Conservation (phyloP, 208 protist species). For the Trichomonas vaginalis region DNA sequence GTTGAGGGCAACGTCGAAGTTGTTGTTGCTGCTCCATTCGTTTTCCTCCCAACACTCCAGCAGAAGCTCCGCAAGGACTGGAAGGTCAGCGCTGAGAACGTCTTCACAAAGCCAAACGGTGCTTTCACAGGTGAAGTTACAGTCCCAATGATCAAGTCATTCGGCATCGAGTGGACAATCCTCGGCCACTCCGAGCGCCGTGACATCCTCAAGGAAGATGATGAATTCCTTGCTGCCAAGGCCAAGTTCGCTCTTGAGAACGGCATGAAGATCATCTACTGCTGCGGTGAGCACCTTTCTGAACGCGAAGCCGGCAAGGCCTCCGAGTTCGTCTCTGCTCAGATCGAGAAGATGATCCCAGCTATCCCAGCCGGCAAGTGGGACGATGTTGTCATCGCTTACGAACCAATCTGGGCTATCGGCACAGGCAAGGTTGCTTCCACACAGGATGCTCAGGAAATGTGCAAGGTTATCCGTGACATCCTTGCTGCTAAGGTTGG, state of each 20-base stretch:
- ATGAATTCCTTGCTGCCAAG: slow-evolving; percentile 25
- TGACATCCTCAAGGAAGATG: slow-evolving; percentile 27
- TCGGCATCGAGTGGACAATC: slow-evolving; percentile 28
- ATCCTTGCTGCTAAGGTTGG: neutral
- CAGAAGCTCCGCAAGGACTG: slow-evolving; percentile 4
- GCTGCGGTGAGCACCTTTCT: slow-evolving; percentile 26
- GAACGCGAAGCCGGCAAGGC: slow-evolving; percentile 25
- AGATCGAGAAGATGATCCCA: slow-evolving; percentile 21
- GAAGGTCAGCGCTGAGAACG: neutral
- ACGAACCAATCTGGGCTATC: slow-evolving; percentile 41
- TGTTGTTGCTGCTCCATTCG: neutral
- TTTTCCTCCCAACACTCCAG: slow-evolving; percentile 7
- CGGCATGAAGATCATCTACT: slow-evolving; percentile 22
- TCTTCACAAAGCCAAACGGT: slow-evolving; percentile 26
- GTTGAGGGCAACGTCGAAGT: slow-evolving; percentile 18
- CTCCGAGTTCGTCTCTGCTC: slow-evolving; percentile 20
- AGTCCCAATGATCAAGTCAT: slow-evolving; percentile 21
- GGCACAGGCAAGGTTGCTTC: slow-evolving; percentile 32
- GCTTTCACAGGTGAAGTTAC: slow-evolving; percentile 41
- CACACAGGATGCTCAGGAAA: slow-evolving; percentile 24
- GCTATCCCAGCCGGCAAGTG: slow-evolving; percentile 15
- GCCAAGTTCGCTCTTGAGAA: neutral
- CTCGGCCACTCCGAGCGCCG: slow-evolving; percentile 34
- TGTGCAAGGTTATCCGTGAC: slow-evolving; percentile 14
- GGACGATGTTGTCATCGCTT: slow-evolving; percentile 32